These are phyloP conservation scores for Populus deltoides DNA, from an alignment of 345 rosid species.

Conservation along the genomic window DNA sequence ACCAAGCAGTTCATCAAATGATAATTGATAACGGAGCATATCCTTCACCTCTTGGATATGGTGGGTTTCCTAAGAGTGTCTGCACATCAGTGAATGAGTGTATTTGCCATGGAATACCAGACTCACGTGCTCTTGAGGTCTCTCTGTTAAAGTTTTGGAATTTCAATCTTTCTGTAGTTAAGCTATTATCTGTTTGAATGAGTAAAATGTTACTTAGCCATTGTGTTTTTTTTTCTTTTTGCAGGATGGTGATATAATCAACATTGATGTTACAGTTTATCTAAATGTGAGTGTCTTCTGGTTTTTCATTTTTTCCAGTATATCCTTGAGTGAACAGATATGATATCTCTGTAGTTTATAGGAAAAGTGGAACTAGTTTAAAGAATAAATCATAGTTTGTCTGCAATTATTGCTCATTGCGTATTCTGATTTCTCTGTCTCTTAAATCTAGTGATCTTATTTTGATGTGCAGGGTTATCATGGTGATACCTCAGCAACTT, in stretches of 20 bases:
- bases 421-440: not conserved
- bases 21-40: slow-evolving; percentile 91
- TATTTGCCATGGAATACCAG: slow-evolving; percentile 97
- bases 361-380: not conserved
- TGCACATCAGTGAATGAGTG: slow-evolving; percentile 97
- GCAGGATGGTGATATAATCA: slow-evolving; percentile 95
- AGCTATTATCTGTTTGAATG: not conserved
- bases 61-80: slow-evolving; percentile 95
- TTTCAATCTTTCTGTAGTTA: not conserved
- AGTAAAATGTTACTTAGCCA: not conserved
- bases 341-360: not conserved
- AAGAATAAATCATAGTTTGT: not conserved
- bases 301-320: not conserved
- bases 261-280: slow-evolving; percentile 86
- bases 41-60: slow-evolving; percentile 97
- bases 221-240: slow-evolving; percentile 14
- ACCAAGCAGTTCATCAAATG: slow-evolving; percentile 88
- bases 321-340: not conserved
- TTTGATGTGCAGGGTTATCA: slow-evolving; percentile 66
- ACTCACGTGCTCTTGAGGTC: slow-evolving; percentile 83
- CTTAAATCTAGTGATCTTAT: not conserved
- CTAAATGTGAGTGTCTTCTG: slow-evolving; percentile 54
- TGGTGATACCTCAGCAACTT: slow-evolving; percentile 93
- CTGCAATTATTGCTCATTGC: not conserved
- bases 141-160: slow-evolving; percentile 7